Evolutionary conservation across 139 green algal species (phyloP), one percentile per base, ranked within the genome.

Genomic region (Ostreobium quekettii): DNA sequence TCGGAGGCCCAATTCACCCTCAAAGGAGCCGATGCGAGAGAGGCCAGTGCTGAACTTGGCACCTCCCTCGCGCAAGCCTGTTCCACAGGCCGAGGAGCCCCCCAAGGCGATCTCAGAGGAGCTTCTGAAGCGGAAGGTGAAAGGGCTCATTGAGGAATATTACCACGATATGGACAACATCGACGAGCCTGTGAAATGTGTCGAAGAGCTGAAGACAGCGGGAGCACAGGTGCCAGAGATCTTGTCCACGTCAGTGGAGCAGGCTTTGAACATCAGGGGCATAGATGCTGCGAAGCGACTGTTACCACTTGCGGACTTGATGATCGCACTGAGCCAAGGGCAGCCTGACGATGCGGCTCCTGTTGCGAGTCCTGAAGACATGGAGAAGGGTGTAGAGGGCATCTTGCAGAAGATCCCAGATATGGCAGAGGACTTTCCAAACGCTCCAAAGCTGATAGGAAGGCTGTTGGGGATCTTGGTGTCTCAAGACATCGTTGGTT

Each of bases 131-230:
- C 28, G 4, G 3, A 77, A 77, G 53, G 49, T 61, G 5, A 74
- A 68, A 5, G n/a, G 22, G 4, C 47, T 77, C 36, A n/a, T 38
- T 8, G 71, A 73, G 33, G 71, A 77, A 48, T 74, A 56, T 26
- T 65, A 77, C 56, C 31, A 46, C 5, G 47, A n/a, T n/a, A 60
- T 6, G 37, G 64, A 74, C 15, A n/a, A n/a, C n/a, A 57, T 62
- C 47, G 32, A 60, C 24, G 71, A 77, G 63, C 57, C 47, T n/a
- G 4, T 48, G 31, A 2, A 63, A 35, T 65, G 42, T 30, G 58
- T 77, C 5, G 26, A 68, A 7, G 64, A 74, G 36, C 35, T 74
- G 35, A 53, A 30, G 15, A 33, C n/a, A 11, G 15, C 46, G 7
- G 58, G 37, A 3, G 60, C 57, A 46, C 11, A 31, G 36, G 32